phyloP scores from a whole-genome alignment of 2,329 filamentous ascomycete species.

The Aulographum hederae region DNA sequence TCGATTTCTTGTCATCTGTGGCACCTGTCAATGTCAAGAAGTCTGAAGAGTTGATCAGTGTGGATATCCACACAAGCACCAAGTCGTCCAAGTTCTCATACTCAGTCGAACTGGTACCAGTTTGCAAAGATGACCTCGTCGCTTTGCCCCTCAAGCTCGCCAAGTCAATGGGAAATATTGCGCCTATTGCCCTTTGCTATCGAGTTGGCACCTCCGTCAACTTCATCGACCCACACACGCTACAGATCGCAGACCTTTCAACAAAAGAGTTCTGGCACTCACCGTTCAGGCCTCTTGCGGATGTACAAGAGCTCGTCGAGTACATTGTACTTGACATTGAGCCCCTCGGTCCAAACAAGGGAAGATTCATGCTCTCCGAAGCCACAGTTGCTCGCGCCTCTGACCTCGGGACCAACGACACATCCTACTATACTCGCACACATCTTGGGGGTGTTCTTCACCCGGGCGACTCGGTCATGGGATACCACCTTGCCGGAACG shows the following conservation, averaged over 20 bases:
- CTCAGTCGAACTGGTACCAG: constrained; percentile 75
- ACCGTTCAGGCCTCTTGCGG: constrained; percentile 69
- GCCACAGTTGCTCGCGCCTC: constrained; percentile 73
- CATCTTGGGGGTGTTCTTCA: constrained; percentile 76
- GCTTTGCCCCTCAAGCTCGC: constrained; percentile 79
- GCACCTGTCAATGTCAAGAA: constrained; percentile 65
- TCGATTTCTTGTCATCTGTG: constrained; percentile 76
- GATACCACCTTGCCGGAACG: constrained; percentile 75
- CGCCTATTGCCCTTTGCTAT: constrained; percentile 70
- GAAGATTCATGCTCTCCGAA: constrained; percentile 71
- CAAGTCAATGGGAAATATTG: constrained; percentile 73
- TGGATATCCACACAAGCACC: constrained; percentile 77
- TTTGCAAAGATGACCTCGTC: constrained; percentile 96
- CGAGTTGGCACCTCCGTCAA: constrained; percentile 80
- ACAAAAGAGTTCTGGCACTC: constrained; percentile 76
- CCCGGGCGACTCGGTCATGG: constrained; percentile 80
- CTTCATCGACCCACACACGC: constrained; percentile 73
- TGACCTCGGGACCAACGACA: constrained; percentile 73
- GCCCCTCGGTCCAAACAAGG: constrained; percentile 52
- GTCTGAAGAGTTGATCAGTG: constrained; percentile 82
- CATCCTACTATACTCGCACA: constrained; percentile 75
- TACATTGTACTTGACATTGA: constrained; percentile 95
- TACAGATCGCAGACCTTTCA: constrained; percentile 77
- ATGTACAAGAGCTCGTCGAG: constrained; percentile 70
- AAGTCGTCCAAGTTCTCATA: constrained; percentile 93